Conservation (phyloP, 176 grass and related monocot genomes). For the Sorghum bicolor region Sorghum_bicolor_NCBIv3 NC_012878.2:58194001-58194500, state of each 20-base stretch:
- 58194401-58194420: constrained; percentile 98
- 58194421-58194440: constrained; percentile 95
- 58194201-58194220: background rate
- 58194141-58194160: background rate
- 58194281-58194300: constrained; percentile 98
- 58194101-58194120: background rate
- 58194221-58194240: background rate
- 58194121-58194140: constrained; percentile 2
- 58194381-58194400: constrained; percentile 84
- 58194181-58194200: background rate
- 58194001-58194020: constrained; percentile 99
- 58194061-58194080: constrained; percentile 29
- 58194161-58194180: background rate
- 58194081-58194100: background rate
- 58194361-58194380: constrained; percentile 98
- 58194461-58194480: constrained; percentile 89
- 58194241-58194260: constrained; percentile 98
- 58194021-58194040: constrained; percentile 96
- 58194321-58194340: constrained; percentile 98
- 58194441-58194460: constrained; percentile 83
- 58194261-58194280: constrained; percentile 87
- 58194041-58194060: constrained; percentile 45
- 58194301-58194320: constrained; percentile 95
- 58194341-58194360: constrained; percentile 95
- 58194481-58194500: constrained; percentile 94